These are phyloP conservation scores for Tephrocybe sp. DNA, from an alignment of 768 basidiomycete species.

Conservation along the genomic window DNA sequence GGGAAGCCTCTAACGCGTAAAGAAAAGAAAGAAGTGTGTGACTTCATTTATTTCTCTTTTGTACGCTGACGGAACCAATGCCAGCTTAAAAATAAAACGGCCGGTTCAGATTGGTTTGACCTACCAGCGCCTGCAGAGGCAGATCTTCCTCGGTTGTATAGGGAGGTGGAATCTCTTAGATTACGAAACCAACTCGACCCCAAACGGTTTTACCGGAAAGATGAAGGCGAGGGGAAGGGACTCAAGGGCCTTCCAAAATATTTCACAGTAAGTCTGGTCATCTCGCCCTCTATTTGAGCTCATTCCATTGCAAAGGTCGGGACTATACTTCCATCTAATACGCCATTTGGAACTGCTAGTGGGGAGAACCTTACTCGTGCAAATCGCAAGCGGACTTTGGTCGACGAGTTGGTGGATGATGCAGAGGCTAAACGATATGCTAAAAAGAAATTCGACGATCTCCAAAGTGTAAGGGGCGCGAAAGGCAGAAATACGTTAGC, in stretches of 20 bases:
- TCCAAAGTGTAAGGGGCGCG: slow-evolving; percentile 65
- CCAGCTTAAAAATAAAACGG: slow-evolving; percentile 68
- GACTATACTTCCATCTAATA: slow-evolving; percentile 64
- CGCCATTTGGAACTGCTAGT: slow-evolving; percentile 70
- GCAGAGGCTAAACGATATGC: slow-evolving; percentile 83
- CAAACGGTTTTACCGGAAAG: slow-evolving; percentile 87
- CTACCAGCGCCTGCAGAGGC: slow-evolving; percentile 79
- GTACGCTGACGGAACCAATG: neutral
- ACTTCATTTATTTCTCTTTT: neutral
- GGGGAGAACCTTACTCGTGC: slow-evolving; percentile 69
- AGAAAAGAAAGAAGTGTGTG: slow-evolving; percentile 63
- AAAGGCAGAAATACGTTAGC: slow-evolving; percentile 70
- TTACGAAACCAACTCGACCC: slow-evolving; percentile 88
- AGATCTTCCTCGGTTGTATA: slow-evolving; percentile 73
- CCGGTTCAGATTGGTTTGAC: slow-evolving; percentile 86
- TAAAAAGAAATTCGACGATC: slow-evolving; percentile 86
- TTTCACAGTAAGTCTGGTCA: slow-evolving; percentile 65
- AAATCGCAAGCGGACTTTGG: slow-evolving; percentile 74
- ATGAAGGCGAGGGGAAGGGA: slow-evolving; percentile 81
- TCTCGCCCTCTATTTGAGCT: slow-evolving; percentile 5
- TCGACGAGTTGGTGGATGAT: slow-evolving; percentile 89
- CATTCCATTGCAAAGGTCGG: slow-evolving; percentile 55
- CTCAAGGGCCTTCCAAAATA: slow-evolving; percentile 84
- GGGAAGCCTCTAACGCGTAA: slow-evolving; percentile 72
- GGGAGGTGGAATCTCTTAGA: slow-evolving; percentile 85